Evolutionary conservation across 768 basidiomycete genomes (phyloP).

Genomic region (Termitomyces sp.): DNA sequence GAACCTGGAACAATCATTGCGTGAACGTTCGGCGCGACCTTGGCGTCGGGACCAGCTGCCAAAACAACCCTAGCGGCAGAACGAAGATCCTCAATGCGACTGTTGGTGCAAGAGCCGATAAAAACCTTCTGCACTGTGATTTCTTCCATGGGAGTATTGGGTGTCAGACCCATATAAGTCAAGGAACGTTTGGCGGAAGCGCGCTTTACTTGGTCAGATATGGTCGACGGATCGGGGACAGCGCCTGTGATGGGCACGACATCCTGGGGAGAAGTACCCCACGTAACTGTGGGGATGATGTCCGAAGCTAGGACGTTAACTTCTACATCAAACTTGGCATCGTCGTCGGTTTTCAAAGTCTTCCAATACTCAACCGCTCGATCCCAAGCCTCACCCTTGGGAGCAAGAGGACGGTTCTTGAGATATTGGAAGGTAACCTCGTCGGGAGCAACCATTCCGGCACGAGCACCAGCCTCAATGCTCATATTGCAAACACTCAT

Average conservation of each 20-base stretch:
- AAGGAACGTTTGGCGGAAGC: slow-evolving; percentile 73
- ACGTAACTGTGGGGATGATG: slow-evolving; percentile 87
- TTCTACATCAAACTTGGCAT: slow-evolving; percentile 81
- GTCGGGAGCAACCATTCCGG: slow-evolving; percentile 91
- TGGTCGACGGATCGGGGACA: slow-evolving; percentile 72
- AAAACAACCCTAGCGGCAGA: slow-evolving; percentile 78
- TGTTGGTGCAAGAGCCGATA: slow-evolving; percentile 94
- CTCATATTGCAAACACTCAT: slow-evolving; percentile 96
- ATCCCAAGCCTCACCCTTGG: slow-evolving; percentile 85
- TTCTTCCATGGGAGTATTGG: slow-evolving; percentile 77
- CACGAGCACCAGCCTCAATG: slow-evolving; percentile 90
- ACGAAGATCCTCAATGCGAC: slow-evolving; percentile 89
- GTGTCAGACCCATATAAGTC: slow-evolving; percentile 81
- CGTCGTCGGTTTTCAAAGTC: slow-evolving; percentile 74
- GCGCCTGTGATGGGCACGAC: slow-evolving; percentile 77
- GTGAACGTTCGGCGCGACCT: slow-evolving; percentile 69
- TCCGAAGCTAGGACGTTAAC: slow-evolving; percentile 79
- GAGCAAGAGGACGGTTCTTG: slow-evolving; percentile 74
- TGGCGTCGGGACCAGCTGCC: slow-evolving; percentile 68
- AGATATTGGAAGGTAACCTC: slow-evolving; percentile 85
- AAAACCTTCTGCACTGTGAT: slow-evolving; percentile 86
- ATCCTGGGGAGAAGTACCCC: slow-evolving; percentile 93
- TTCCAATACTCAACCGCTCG: slow-evolving; percentile 84
- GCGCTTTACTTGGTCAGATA: slow-evolving; percentile 62
- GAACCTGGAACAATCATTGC: slow-evolving; percentile 95